Conservation (phyloP, 2,329 filamentous ascomycete species). For the Penicillium sp. region DNA sequence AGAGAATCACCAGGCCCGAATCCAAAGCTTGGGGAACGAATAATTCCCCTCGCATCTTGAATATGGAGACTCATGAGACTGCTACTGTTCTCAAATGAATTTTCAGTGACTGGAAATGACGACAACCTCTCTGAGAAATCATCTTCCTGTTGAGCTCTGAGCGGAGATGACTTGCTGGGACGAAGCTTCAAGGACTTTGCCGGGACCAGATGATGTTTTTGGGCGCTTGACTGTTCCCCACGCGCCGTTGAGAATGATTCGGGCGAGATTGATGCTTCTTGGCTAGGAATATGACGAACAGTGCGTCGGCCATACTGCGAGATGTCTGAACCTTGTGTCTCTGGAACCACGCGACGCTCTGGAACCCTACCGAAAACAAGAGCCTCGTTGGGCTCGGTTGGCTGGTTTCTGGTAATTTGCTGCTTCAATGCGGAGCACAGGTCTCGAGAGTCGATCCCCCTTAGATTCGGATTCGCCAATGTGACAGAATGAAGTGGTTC, state of each 20-base stretch:
- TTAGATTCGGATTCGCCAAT: slow-evolving; percentile 14
- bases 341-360: slow-evolving; percentile 30
- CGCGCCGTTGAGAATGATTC: slow-evolving; percentile 33
- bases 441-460: slow-evolving; percentile 36
- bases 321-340: slow-evolving; percentile 27
- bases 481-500: slow-evolving; percentile 16
- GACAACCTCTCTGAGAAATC: not conserved
- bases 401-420: slow-evolving; percentile 32
- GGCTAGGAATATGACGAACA: slow-evolving; percentile 33
- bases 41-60: slow-evolving; percentile 8
- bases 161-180: not conserved
- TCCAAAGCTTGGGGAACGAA: slow-evolving; percentile 42
- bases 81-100: slow-evolving; percentile 19
- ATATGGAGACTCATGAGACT: slow-evolving; percentile 20
- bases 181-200: slow-evolving; percentile 5
- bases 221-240: slow-evolving; percentile 22
- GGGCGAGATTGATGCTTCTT: slow-evolving; percentile 29
- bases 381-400: slow-evolving; percentile 22
- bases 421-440: slow-evolving; percentile 45
- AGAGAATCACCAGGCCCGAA: slow-evolving; percentile 31
- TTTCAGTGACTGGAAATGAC: slow-evolving; percentile 7
- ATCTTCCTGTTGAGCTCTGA: not conserved
- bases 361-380: slow-evolving; percentile 31
- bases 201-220: slow-evolving; percentile 9
- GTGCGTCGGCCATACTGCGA: slow-evolving; percentile 27